Evolutionary conservation across 768 basidiomycete species (phyloP).

Genomic region (Termitomyces sp.): DNA sequence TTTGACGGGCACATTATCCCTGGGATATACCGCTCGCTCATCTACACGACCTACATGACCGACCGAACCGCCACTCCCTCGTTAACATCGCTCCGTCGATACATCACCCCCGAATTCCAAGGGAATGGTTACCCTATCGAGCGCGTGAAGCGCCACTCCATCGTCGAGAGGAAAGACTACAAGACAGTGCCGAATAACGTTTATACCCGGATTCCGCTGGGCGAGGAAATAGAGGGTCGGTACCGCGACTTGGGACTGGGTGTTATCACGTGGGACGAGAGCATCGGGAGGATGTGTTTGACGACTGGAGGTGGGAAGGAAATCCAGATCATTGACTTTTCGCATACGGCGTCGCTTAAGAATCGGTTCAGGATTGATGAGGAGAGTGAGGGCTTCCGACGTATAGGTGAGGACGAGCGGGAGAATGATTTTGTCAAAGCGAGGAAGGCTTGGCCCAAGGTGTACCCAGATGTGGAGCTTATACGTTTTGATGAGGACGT

Average conservation of each 20-base stretch:
- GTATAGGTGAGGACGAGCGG: neutral
- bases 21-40: constrained; percentile 39
- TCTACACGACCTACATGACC: constrained; percentile 31
- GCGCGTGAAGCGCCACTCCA: constrained; percentile 6
- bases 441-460: neutral
- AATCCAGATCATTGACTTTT: constrained; percentile 50
- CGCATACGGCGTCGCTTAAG: constrained; percentile 24
- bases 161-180: constrained; percentile 19
- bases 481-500: too few species aligned
- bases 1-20: constrained; percentile 32
- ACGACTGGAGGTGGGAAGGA: constrained; percentile 34
- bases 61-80: constrained; percentile 30
- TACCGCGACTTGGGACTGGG: constrained; percentile 30
- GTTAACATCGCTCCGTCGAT: constrained; percentile 34
- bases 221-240: constrained; percentile 7
- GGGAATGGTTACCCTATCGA: neutral
- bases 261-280: constrained; percentile 66
- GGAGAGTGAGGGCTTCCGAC: constrained; percentile 16
- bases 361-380: constrained; percentile 28
- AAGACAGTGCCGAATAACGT: constrained; percentile 13
- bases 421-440: neutral
- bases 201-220: constrained; percentile 10
- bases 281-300: constrained; percentile 55
- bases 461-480: too few species aligned
- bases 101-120: constrained; percentile 30